phyloP scores from a whole-genome alignment of 768 basidiomycete genomes.

The Thelephora aurantiotincta region DNA sequence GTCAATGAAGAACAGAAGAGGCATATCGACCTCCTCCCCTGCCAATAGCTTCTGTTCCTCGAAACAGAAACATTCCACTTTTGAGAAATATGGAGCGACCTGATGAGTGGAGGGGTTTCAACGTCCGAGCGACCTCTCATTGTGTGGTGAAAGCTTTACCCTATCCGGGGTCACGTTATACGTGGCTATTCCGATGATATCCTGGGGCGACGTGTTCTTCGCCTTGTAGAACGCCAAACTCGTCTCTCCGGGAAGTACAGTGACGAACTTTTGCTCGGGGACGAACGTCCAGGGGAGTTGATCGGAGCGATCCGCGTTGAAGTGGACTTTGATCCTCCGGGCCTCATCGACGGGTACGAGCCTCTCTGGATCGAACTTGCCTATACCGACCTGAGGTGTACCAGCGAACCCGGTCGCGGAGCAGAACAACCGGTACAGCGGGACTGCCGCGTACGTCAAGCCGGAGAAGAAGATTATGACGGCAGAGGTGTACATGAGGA shows the following conservation, averaged over 20 bases:
- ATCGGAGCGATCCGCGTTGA: slow-evolving; percentile 87
- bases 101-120: slow-evolving; percentile 17
- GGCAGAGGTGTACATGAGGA: slow-evolving; percentile 78
- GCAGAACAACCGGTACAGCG: slow-evolving; percentile 96
- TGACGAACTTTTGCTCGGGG: slow-evolving; percentile 82
- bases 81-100: slow-evolving; percentile 98
- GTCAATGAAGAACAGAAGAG: slow-evolving; percentile 97
- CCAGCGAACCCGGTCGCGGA: slow-evolving; percentile 95
- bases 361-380: slow-evolving; percentile 72
- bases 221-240: slow-evolving; percentile 94
- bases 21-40: slow-evolving; percentile 96
- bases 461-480: slow-evolving; percentile 49
- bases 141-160: slow-evolving; percentile 30
- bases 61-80: slow-evolving; percentile 99
- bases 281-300: slow-evolving; percentile 87
- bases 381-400: slow-evolving; percentile 81
- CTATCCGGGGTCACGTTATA: slow-evolving; percentile 98
- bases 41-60: slow-evolving; percentile 94
- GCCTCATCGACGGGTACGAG: slow-evolving; percentile 61
- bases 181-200: slow-evolving; percentile 96
- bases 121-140: background rate
- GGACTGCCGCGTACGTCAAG: slow-evolving; percentile 92
- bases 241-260: slow-evolving; percentile 89
- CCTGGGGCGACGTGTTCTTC: slow-evolving; percentile 68
- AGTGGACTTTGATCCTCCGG: slow-evolving; percentile 80